A percentile compares a stretch with the other conserved stretches of the same genome.
phyloP scores from a whole-genome alignment of 257 asterid species.

The Solanum neorickii region DNA sequence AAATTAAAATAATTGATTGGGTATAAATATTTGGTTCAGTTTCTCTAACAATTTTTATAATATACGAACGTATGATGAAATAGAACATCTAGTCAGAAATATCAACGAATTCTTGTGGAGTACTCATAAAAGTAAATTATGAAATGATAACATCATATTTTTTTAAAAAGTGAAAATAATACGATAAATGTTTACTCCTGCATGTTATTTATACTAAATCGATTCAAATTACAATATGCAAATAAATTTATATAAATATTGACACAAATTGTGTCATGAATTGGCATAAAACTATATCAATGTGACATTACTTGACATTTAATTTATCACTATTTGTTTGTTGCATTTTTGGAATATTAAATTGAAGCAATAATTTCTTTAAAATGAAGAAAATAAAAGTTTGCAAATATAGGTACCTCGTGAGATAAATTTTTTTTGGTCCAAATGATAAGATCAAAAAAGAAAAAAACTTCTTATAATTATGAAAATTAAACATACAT shows the following conservation, averaged over 20 bases:
- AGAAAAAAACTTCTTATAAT: no score
- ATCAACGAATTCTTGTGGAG: not conserved
- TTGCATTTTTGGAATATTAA: not conserved
- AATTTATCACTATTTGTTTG: not conserved
- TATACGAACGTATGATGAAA: not conserved
- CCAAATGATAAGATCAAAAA: not conserved
- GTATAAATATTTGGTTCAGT: not conserved
- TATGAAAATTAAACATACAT: not conserved
- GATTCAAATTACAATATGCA: not conserved
- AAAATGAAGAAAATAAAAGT: not conserved
- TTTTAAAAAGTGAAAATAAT: no score
- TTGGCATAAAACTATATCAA: not conserved
- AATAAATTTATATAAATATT: not conserved
- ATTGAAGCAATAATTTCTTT: not conserved
- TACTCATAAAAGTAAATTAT: not conserved
- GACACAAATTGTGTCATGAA: not conserved
- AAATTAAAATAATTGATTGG: not conserved
- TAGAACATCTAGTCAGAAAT: not conserved
- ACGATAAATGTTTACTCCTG: no score
- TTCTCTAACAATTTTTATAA: not conserved
- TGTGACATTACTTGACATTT: not conserved
- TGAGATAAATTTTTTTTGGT: not conserved
- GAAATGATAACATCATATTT: not conserved
- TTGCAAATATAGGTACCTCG: not conserved
- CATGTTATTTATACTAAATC: no score